Evolutionary conservation across 2,329 filamentous ascomycete genomes (phyloP).

Genomic region (Xylogone sp.): DNA sequence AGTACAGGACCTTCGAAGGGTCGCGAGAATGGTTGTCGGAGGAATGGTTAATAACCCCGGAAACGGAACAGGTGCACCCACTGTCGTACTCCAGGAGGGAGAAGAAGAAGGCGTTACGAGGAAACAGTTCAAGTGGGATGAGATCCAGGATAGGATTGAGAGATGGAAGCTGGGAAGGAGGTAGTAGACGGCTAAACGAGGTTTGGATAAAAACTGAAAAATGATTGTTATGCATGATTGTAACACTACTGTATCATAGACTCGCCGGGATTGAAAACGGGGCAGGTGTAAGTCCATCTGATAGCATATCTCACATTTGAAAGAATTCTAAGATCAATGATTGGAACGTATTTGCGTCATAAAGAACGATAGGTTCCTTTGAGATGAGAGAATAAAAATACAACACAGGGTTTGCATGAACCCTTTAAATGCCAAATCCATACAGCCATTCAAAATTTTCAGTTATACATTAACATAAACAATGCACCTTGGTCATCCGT

Average conservation of each 20-base stretch:
- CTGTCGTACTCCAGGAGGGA: conserved; percentile 91
- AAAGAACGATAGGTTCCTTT: conserved; percentile 13
- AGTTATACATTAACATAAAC: conserved; percentile 16
- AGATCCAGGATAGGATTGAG: conserved; percentile 83
- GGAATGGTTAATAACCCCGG: conserved; percentile 74
- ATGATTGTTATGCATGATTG: neutral
- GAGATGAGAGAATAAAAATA: conserved; percentile 30
- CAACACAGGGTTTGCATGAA: conserved; percentile 20
- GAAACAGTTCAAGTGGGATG: conserved; percentile 74
- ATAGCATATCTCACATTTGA: neutral
- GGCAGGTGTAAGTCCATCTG: neutral
- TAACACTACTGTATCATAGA: neutral
- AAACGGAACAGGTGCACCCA: conserved; percentile 79
- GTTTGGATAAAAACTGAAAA: neutral
- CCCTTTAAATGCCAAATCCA: conserved; percentile 15
- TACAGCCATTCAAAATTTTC: conserved; percentile 15
- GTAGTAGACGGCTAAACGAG: conserved; percentile 28
- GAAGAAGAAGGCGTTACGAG: conserved; percentile 62
- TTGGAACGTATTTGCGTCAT: neutral
- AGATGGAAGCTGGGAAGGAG: conserved; percentile 77
- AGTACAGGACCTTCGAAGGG: conserved; percentile 73
- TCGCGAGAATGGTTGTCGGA: conserved; percentile 74
- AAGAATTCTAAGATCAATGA: neutral
- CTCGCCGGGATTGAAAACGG: neutral
- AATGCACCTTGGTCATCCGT: neutral